A percentile compares a stretch with the other conserved stretches of the same genome.
These are phyloP conservation scores for Trichosporon inkin DNA, from an alignment of 1,284 basidiomycete genomes.

Conservation along the genomic window DNA sequence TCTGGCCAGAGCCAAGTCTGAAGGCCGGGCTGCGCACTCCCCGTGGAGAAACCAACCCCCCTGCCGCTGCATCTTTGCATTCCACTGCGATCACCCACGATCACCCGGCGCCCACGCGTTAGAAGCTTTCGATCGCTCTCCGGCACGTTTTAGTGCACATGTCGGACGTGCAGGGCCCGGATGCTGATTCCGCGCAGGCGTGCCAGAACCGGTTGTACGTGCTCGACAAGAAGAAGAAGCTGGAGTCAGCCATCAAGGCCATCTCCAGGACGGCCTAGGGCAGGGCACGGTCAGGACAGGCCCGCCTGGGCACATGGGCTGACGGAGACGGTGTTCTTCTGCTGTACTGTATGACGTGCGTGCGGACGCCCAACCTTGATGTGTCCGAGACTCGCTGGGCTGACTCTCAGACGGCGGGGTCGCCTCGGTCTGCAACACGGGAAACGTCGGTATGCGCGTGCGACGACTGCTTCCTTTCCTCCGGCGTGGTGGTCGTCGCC, in stretches of 20 bases:
- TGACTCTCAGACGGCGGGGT: slow-evolving; percentile 1
- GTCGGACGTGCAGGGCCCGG: background rate
- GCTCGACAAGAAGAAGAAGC: slow-evolving; percentile 13
- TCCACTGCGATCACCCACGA: too few species aligned
- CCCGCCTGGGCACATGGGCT: background rate
- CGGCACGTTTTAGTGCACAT: too few species aligned
- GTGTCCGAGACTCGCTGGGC: background rate
- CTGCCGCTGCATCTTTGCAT: too few species aligned
- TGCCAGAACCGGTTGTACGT: slow-evolving; percentile 28
- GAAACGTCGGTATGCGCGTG: too few species aligned
- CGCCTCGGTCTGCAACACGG: too few species aligned
- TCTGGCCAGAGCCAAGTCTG: background rate
- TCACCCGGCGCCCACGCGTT: too few species aligned
- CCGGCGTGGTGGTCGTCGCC: too few species aligned
- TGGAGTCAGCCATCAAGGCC: slow-evolving; percentile 22
- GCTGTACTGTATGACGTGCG: too few species aligned
- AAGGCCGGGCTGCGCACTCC: background rate
- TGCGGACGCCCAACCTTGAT: background rate
- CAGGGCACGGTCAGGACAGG: background rate
- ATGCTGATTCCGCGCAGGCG: slow-evolving; percentile 10
- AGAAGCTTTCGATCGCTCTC: too few species aligned
- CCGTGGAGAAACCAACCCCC: too few species aligned
- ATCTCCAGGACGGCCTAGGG: slow-evolving; percentile 7
- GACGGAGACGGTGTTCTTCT: background rate
- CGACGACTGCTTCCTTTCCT: too few species aligned